Conservation (phyloP, 2,329 filamentous ascomycete genomes). For the Dothideomycetidae sp. region DNA sequence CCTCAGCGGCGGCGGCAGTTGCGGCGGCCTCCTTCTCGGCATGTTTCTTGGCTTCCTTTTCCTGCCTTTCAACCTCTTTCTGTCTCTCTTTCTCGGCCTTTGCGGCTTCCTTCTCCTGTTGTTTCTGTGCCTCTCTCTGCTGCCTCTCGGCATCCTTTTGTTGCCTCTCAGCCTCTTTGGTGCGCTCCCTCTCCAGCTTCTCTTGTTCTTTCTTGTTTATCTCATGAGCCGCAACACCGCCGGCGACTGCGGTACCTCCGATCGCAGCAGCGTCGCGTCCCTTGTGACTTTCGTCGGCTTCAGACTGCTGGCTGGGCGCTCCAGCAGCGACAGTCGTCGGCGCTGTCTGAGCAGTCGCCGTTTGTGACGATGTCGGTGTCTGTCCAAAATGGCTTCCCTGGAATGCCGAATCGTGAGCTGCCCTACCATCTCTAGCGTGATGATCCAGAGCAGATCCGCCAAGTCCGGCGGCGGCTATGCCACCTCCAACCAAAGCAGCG, state of each 20-base stretch:
- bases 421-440: background rate
- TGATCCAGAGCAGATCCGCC: conserved; percentile 11
- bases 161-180: conserved; percentile 15
- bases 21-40: conserved; percentile 12
- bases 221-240: conserved; percentile 12
- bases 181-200: conserved; percentile 16
- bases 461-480: conserved; percentile 16
- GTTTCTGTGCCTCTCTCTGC: conserved; percentile 16
- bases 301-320: background rate
- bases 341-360: conserved; percentile 11
- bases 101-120: conserved; percentile 15
- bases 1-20: conserved; percentile 19
- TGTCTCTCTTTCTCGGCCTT: conserved; percentile 16
- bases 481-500: conserved; percentile 20
- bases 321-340: background rate
- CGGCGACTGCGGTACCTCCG: conserved; percentile 17
- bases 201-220: conserved; percentile 17
- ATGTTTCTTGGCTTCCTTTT: conserved; percentile 13
- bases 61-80: conserved; percentile 14
- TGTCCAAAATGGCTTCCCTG: conserved; percentile 4
- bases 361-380: background rate
- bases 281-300: conserved; percentile 12
- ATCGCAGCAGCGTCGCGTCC: conserved; percentile 19
- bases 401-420: no score
- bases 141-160: conserved; percentile 18